These are phyloP conservation scores for Epicoccum sorghinum DNA, from an alignment of 2,329 filamentous ascomycete species.

Conservation along the genomic window DNA sequence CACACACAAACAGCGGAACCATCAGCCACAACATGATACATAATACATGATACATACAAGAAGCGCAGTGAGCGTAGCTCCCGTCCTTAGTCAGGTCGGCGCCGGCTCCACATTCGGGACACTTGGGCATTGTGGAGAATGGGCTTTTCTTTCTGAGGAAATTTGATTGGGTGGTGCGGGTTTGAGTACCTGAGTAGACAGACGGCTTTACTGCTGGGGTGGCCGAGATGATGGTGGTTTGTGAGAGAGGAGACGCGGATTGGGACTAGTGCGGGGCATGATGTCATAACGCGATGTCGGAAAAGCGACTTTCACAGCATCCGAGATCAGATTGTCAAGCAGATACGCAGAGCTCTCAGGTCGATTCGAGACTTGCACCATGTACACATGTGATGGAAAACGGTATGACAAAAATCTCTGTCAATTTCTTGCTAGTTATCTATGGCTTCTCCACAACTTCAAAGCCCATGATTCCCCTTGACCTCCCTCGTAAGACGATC, in stretches of 20 bases:
- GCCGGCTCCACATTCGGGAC: slow-evolving; percentile 36
- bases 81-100: slow-evolving; percentile 40
- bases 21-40: too few species aligned
- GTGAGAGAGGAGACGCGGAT: background rate
- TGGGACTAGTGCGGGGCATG: slow-evolving; percentile 10
- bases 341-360: too few species aligned
- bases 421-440: slow-evolving; percentile 11
- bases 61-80: slow-evolving; percentile 37
- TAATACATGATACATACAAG: slow-evolving; percentile 27
- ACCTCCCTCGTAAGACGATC: slow-evolving; percentile 2
- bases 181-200: slow-evolving; percentile 8
- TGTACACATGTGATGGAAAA: background rate
- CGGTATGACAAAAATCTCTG: slow-evolving; percentile 2
- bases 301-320: background rate
- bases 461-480: background rate
- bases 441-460: background rate
- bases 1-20: background rate
- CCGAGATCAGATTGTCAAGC: too few species aligned
- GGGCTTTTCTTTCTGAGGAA: background rate
- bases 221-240: background rate
- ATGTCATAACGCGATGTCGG: slow-evolving; percentile 5
- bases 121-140: slow-evolving; percentile 25
- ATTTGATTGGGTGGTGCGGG: background rate
- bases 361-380: background rate
- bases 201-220: background rate